phyloP scores from a whole-genome alignment of 257 asterid species.

The Haberlea rhodopensis region DNA sequence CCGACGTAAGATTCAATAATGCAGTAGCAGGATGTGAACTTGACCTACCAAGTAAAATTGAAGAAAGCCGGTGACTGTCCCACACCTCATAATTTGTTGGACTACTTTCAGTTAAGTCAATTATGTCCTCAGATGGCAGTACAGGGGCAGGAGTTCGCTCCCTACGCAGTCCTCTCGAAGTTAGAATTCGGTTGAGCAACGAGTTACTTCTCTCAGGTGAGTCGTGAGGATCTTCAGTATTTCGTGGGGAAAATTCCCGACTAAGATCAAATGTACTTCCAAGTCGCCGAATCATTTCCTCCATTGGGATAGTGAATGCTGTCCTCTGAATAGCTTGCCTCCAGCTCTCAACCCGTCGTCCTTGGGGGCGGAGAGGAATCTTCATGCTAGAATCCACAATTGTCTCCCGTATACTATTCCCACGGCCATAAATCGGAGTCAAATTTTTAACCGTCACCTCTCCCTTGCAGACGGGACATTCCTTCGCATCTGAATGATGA shows the following conservation, averaged over 20 bases:
- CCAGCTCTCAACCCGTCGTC: constrained; percentile 75
- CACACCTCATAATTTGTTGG: constrained; percentile 48
- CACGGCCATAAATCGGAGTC: constrained; percentile 87
- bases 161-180: constrained; percentile 73
- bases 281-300: constrained; percentile 82
- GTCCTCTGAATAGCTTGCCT: too few relatives aligned
- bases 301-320: constrained; percentile 71
- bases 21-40: constrained; percentile 61
- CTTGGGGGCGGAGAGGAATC: constrained; percentile 66
- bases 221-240: constrained; percentile 38
- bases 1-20: constrained; percentile 42
- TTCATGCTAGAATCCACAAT: constrained; percentile 49
- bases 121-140: constrained; percentile 46
- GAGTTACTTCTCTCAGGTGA: constrained; percentile 71
- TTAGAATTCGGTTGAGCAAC: constrained; percentile 58
- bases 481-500: too few relatives aligned
- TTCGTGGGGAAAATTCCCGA: constrained; percentile 46
- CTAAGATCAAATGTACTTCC: constrained; percentile 54
- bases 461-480: too few relatives aligned
- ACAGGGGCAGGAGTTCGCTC: constrained; percentile 52
- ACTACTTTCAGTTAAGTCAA: constrained; percentile 54
- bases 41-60: constrained; percentile 59
- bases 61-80: constrained; percentile 49
- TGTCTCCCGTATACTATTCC: constrained; percentile 37
- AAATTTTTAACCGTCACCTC: constrained; percentile 74